Evolutionary conservation across 495 filamentous ascomycete species (phyloP).

Genomic region (Xylaria telfairii): DNA sequence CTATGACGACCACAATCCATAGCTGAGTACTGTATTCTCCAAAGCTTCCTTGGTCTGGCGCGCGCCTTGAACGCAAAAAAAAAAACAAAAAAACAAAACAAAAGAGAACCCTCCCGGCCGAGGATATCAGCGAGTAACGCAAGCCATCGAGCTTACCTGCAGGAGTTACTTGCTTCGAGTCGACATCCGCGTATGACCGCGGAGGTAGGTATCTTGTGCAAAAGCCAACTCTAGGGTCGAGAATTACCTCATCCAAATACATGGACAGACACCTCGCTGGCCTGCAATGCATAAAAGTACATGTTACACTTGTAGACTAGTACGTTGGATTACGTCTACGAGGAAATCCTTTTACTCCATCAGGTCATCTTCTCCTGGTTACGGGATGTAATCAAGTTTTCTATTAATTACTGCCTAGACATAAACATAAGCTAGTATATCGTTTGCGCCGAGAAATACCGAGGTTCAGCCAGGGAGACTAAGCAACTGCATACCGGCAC

Average conservation of each 20-base stretch:
- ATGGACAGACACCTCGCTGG: too few relatives aligned
- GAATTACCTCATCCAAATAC: too few relatives aligned
- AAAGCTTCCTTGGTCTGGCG: too few relatives aligned
- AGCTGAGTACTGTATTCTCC: too few relatives aligned
- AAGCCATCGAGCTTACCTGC: background rate
- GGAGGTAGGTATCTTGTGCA: too few relatives aligned
- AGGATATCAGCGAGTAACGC: background rate
- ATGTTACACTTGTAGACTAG: too few relatives aligned
- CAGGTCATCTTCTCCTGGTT: background rate
- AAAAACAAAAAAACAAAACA: too few relatives aligned
- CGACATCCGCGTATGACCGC: background rate
- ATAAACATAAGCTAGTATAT: background rate
- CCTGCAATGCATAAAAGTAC: too few relatives aligned
- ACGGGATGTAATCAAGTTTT: background rate
- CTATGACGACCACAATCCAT: too few relatives aligned
- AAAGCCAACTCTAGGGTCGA: too few relatives aligned
- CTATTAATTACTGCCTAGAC: background rate
- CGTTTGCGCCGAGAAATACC: background rate
- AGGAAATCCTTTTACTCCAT: background rate
- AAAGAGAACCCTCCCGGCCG: background rate
- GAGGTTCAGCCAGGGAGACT: background rate
- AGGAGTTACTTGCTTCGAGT: background rate
- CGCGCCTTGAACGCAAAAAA: background rate
- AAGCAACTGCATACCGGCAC: background rate
- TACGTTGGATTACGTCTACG: background rate